A percentile compares a stretch with the other conserved stretches of the same genome.
phyloP scores from a whole-genome alignment of 768 basidiomycete species.

The Exidia glandulosa region DNA sequence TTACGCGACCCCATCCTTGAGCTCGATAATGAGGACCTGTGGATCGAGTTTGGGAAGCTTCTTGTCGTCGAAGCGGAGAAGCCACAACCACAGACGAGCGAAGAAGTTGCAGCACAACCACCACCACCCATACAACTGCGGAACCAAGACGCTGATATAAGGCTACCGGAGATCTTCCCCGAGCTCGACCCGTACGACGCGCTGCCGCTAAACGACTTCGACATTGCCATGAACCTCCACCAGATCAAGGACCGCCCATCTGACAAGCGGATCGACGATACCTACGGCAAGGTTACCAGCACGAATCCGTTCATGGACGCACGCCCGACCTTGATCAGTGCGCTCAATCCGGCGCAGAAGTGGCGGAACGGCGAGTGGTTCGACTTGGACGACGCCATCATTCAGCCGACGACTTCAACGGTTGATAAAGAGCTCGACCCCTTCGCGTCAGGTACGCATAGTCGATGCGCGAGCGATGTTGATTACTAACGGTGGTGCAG shows the following conservation, averaged over 20 bases:
- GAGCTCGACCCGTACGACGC: conserved; percentile 56
- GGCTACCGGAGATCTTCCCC: conserved; percentile 64
- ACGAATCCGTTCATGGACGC: conserved; percentile 67
- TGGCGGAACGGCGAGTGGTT: conserved; percentile 57
- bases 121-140: not conserved
- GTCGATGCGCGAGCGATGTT: not conserved
- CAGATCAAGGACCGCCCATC: conserved; percentile 34
- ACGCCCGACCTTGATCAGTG: conserved; percentile 75
- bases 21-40: conserved; percentile 31
- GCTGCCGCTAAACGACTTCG: conserved; percentile 12
- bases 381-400: conserved; percentile 43
- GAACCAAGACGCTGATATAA: conserved; percentile 1
- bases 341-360: conserved; percentile 71
- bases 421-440: not conserved
- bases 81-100: not conserved
- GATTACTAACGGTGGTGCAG: not conserved
- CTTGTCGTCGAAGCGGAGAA: conserved; percentile 2
- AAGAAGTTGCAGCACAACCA: not conserved
- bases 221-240: conserved; percentile 6
- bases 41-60: conserved; percentile 32
- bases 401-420: conserved; percentile 23
- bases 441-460: not conserved
- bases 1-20: not conserved
- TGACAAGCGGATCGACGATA: conserved; percentile 66
- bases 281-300: conserved; percentile 65